A percentile compares a stretch with the other conserved stretches of the same genome.
phyloP scores from a whole-genome alignment of 257 asterid species.

The Galeopsis tetrahit region DNA sequence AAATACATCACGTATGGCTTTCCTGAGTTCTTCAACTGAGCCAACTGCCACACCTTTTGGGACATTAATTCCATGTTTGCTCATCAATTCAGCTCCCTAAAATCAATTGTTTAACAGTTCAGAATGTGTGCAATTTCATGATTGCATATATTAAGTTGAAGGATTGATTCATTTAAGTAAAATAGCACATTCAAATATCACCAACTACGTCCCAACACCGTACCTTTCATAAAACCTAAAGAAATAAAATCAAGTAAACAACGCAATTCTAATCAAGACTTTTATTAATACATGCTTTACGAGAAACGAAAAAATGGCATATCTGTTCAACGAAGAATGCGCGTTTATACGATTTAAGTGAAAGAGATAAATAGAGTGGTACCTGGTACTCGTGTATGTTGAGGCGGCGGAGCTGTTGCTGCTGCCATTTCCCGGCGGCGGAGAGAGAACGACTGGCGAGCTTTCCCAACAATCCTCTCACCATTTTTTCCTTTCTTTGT shows the following conservation, averaged over 20 bases:
- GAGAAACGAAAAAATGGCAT: slow-evolving; percentile 8
- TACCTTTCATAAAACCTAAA: neutral
- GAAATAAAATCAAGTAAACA: neutral
- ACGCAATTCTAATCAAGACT: slow-evolving; percentile 13
- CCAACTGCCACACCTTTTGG: slow-evolving; percentile 77
- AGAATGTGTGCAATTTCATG: neutral
- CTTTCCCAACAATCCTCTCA: slow-evolving; percentile 79
- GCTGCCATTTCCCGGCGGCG: slow-evolving; percentile 97
- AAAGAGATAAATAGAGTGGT: neutral
- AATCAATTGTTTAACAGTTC: slow-evolving; percentile 1
- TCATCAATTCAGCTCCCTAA: slow-evolving; percentile 85
- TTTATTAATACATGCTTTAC: neutral
- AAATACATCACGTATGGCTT: slow-evolving; percentile 55
- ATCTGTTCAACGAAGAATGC: slow-evolving; percentile 7
- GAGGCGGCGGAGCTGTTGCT: slow-evolving; percentile 99
- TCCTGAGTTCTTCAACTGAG: slow-evolving; percentile 55
- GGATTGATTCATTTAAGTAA: neutral
- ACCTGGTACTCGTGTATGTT: slow-evolving; percentile 98
- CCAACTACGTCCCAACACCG: slow-evolving; percentile 18
- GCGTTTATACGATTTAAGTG: neutral
- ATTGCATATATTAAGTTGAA: slow-evolving; percentile 18
- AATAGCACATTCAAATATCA: slow-evolving; percentile 22
- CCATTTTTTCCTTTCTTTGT: slow-evolving; percentile 48
- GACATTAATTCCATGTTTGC: slow-evolving; percentile 78
- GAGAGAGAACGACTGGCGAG: slow-evolving; percentile 80